Percentiles rank a stretch among this genome's conserved stretches.
These are phyloP conservation scores for Candida coquimbonensis DNA, from an alignment of 805 yeast genomes.

Conservation along the genomic window DNA sequence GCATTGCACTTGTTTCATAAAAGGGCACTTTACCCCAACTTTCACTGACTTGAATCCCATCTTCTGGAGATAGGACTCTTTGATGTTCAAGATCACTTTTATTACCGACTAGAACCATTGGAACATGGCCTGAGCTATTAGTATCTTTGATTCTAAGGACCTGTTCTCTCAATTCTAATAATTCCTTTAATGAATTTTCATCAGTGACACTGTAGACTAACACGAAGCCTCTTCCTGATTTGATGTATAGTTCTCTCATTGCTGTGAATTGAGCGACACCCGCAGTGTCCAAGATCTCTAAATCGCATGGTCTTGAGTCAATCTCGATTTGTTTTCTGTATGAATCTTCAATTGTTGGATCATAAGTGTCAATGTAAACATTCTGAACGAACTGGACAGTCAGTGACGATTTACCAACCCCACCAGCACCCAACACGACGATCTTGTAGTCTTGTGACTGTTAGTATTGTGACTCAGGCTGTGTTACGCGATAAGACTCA, in stretches of 20 bases:
- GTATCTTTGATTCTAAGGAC: slow-evolving; percentile 78
- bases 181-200: slow-evolving; percentile 66
- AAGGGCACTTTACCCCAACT: slow-evolving; percentile 86
- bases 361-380: slow-evolving; percentile 83
- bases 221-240: slow-evolving; percentile 85
- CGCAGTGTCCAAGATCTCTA: slow-evolving; percentile 88
- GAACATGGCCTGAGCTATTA: slow-evolving; percentile 42
- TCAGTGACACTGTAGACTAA: slow-evolving; percentile 82
- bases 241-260: slow-evolving; percentile 84
- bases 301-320: slow-evolving; percentile 79
- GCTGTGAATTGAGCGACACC: slow-evolving; percentile 95
- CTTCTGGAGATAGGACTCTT: slow-evolving; percentile 69
- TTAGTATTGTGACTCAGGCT: slow-evolving; percentile 1
- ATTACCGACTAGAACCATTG: slow-evolving; percentile 87
- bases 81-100: slow-evolving; percentile 79
- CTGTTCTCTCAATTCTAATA: slow-evolving; percentile 74
- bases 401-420: slow-evolving; percentile 92
- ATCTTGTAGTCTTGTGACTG: slow-evolving; percentile 61
- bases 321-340: slow-evolving; percentile 83
- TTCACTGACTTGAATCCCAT: slow-evolving; percentile 76
- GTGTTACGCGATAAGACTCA: background rate
- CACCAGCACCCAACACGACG: slow-evolving; percentile 94
- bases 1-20: slow-evolving; percentile 90
- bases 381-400: slow-evolving; percentile 92
- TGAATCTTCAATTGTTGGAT: slow-evolving; percentile 96